Evolutionary conservation across 768 basidiomycete genomes (phyloP), one percentile per base, ranked within the genome.

Genomic region (Leucocoprinus leucothites): DNA sequence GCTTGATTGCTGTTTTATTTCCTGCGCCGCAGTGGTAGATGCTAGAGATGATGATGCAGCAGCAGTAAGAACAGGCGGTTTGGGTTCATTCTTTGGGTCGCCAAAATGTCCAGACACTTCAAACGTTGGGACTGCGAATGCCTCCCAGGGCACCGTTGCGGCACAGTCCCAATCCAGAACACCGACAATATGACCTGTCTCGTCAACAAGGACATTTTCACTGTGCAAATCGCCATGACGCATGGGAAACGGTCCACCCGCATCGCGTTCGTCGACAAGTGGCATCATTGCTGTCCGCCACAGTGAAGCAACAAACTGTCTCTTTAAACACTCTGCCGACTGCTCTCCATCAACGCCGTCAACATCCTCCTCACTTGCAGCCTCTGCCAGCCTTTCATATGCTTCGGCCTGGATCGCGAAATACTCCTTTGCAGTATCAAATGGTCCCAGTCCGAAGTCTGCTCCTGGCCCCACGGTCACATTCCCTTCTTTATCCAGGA

Each of bases 131-230:
- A 73, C 73, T 9, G 73, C 74, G 45, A 73, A 73, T 11, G 71
- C 72, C 55, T 75, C 74, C 74, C 74, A 75, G 9, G 74, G 74
- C 11, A 75, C 74, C 1, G 74, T 74, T 14, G 71, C 72, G 0
- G 74, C 72, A 61, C 74, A 74, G 48, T 75, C 74, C 74, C 74
- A 75, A 52, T 75, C 74, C 25, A 75, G 63, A 2, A 75, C 72
- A 3, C 74, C 74, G 9, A 73, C 66, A 46, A 75, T 74, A 58
- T 75, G 72, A 8, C 74, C 74, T 1, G 67, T 69, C 44, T 61
- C 49, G 57, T 75, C 74, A 2, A 75, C 74, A 22, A 75, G 65
- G 21, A 75, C 69, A 53, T 75, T 75, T 48, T 75, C 72, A 60
- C 71, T 72, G 60, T 75, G 74, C 7, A 75, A 61, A 56, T 75